Evolutionary conservation across 2,329 filamentous ascomycete genomes (phyloP).

Genomic region (Fusarium incarnatum): DNA sequence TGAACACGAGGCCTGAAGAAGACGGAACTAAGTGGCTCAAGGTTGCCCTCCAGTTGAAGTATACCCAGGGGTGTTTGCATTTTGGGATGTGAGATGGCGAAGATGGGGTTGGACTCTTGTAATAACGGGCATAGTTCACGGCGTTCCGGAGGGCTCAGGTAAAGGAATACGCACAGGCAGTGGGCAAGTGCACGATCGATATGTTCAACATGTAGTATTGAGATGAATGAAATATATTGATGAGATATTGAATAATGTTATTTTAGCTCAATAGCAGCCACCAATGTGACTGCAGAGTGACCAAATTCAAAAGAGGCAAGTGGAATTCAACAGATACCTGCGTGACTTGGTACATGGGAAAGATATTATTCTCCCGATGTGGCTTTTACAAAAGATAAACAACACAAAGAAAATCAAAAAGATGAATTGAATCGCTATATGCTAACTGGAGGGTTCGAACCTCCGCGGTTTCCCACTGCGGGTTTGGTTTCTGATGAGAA

Average conservation of each 20-base stretch:
- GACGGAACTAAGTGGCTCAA: conserved; percentile 9
- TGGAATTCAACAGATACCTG: neutral
- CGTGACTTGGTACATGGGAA: neutral
- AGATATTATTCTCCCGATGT: neutral
- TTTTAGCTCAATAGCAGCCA: neutral
- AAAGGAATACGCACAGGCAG: conserved; percentile 43
- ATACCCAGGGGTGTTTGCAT: conserved; percentile 47
- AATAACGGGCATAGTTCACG: conserved; percentile 42
- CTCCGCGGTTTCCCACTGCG: conserved; percentile 44
- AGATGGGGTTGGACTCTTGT: conserved; percentile 32
- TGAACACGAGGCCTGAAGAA: conserved; percentile 5
- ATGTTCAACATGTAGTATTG: conserved; percentile 18
- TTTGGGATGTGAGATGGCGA: conserved; percentile 37
- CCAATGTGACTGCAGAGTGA: neutral
- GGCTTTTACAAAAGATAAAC: neutral
- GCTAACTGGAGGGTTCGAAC: conserved; percentile 45
- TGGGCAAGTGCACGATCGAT: conserved; percentile 45
- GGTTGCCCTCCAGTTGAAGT: conserved; percentile 29
- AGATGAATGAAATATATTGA: conserved; percentile 36
- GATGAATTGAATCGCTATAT: conserved; percentile 9
- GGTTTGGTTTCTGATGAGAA: conserved; percentile 41
- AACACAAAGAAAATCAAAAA: neutral
- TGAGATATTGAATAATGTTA: neutral
- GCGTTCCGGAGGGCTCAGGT: conserved; percentile 40
- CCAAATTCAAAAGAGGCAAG: neutral